Evolutionary conservation across 768 basidiomycete genomes (phyloP).

Genomic region (Boletus coccyginus): DNA sequence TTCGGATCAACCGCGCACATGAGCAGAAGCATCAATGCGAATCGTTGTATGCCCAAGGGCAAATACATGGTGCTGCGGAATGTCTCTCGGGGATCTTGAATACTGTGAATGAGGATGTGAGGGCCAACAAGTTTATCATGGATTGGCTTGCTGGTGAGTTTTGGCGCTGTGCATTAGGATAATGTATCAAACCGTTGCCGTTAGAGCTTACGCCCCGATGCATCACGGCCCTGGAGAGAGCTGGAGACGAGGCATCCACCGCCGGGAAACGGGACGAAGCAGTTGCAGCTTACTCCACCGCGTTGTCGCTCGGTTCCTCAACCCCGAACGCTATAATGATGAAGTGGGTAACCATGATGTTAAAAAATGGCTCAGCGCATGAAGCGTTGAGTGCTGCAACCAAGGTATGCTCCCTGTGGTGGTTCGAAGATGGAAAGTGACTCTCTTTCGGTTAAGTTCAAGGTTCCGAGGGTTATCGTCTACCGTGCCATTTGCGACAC

Average conservation of each 20-base stretch:
- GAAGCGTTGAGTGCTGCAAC: neutral
- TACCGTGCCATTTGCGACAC: neutral
- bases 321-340: neutral
- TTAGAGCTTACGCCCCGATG: constrained; percentile 1
- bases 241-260: neutral
- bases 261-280: neutral
- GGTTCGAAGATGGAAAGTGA: neutral
- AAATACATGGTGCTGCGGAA: neutral
- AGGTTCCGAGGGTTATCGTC: neutral
- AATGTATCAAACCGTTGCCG: neutral
- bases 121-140: neutral
- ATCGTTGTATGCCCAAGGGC: neutral
- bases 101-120: neutral
- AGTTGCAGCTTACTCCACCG: neutral
- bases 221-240: neutral
- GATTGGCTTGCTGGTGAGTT: constrained; percentile 1
- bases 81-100: neutral
- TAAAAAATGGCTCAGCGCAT: neutral
- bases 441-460: neutral
- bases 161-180: rapidly evolving
- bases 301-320: neutral
- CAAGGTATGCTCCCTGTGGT: neutral
- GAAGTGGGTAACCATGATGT: neutral
- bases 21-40: neutral
- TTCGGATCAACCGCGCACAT: neutral